Percentiles rank a stretch among this genome's conserved stretches.
Conservation (phyloP, 371 early-diverging fungal genomes). For the Circinella umbellata region DNA sequence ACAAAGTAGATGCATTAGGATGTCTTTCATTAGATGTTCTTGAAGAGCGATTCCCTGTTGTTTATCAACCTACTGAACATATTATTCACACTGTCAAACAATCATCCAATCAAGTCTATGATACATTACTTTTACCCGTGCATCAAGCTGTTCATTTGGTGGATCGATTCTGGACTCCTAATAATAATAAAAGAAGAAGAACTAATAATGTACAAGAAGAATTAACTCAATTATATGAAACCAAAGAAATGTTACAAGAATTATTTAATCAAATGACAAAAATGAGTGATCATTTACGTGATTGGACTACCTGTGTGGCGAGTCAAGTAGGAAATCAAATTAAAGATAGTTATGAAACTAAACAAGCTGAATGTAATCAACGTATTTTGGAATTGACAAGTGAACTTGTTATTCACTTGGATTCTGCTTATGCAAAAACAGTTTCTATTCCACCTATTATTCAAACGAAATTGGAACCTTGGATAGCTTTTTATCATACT, state of each 20-base stretch:
- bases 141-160: constrained; percentile 37
- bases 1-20: constrained; percentile 62
- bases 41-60: constrained; percentile 62
- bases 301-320: constrained; percentile 10
- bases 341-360: constrained; percentile 28
- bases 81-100: constrained; percentile 54
- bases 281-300: constrained; percentile 27
- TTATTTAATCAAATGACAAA: constrained; percentile 25
- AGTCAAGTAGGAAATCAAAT: constrained; percentile 25
- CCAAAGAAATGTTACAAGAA: constrained; percentile 34
- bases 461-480: constrained; percentile 48
- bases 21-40: constrained; percentile 66
- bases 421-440: constrained; percentile 49
- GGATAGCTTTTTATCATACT: constrained; percentile 51
- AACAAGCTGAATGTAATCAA: constrained; percentile 31
- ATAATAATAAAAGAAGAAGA: constrained; percentile 9
- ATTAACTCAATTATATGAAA: constrained; percentile 17
- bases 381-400: constrained; percentile 35
- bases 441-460: constrained; percentile 45
- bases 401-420: constrained; percentile 34
- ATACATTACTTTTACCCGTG: constrained; percentile 27
- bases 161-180: constrained; percentile 21
- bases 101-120: constrained; percentile 34
- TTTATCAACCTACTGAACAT: constrained; percentile 59
- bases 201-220: constrained; percentile 16